Base-by-base conservation (phyloP, 192 early-diverging fungal species). In the Radiomyces spectabilis region DNA sequence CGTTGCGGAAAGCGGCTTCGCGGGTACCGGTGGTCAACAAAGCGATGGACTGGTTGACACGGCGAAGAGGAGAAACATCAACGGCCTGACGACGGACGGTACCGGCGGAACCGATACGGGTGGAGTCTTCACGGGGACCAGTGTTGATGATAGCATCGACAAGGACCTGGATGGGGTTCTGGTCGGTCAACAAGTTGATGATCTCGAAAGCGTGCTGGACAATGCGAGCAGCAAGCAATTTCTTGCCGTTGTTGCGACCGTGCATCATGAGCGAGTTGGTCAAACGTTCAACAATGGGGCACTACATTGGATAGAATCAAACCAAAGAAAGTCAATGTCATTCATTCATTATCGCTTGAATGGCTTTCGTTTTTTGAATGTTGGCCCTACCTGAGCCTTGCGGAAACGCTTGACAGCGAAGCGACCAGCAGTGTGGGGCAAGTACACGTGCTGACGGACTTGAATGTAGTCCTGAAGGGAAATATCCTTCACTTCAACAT, bases 151-250 rank as follows among this genome's bases (percentile, higher is more conserved):
- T 92, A 65, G 95, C 95, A 75, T 98, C 95, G 59, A 98, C 90
- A 46, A 98, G 80, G 51, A 98, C 81, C 84, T 98, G 95, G 71
- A 98, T 85, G 59, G 95, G 95, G 91, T 98, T 98, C 75, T 80
- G 81, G 77, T 98, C 95, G 67, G 94, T 95, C 74, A 94, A 83
- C 69, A 98, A 85, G 86, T 98, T 83, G 77, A 98, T 87, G 78
- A 98, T 98, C 80, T 98, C 95, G 74, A 98, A 97, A 51, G 95
- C 90, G 83, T 98, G 95, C 87, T 98, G 93, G 75, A 98, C 92
- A 70, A 98, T 98, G 59, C 95, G 93, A 73, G 84, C 81, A 59
- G 95, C 89, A 94, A 97, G 95, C 63, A 98, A 82, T 86, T 98
- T 98, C 89, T 98, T 98, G 67, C 95, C 95, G 85, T 94, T 98